Conservation (phyloP, 1,284 basidiomycete genomes). For the Leccinum pallidistipes region DNA sequence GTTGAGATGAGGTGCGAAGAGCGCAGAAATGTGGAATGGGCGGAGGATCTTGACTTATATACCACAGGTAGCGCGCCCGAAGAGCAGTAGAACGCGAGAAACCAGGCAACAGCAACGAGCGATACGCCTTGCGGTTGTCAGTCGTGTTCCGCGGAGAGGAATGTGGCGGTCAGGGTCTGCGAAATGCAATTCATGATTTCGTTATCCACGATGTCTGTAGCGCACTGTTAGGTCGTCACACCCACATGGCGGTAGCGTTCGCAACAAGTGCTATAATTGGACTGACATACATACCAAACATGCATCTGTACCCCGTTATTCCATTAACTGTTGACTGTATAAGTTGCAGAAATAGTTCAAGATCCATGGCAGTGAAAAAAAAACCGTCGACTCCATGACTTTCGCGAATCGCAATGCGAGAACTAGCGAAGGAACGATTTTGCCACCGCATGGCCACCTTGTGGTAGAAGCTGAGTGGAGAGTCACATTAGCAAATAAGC, state of each 20-base stretch:
- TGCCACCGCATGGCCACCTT: slow-evolving; percentile 6
- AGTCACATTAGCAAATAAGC: background rate
- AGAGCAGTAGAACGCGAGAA: slow-evolving; percentile 2
- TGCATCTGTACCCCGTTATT: background rate
- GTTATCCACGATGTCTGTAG: slow-evolving; percentile 7
- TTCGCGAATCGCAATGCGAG: background rate
- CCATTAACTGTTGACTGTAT: background rate
- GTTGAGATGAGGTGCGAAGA: background rate
- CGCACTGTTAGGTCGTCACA: background rate
- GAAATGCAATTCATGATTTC: slow-evolving; percentile 2
- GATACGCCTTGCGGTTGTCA: background rate
- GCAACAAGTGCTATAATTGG: background rate
- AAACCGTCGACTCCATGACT: background rate
- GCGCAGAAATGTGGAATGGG: background rate
- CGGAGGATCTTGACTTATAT: background rate
- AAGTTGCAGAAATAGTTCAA: background rate
- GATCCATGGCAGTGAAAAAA: background rate
- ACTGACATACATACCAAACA: background rate
- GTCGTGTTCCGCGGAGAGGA: background rate
- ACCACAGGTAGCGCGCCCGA: background rate
- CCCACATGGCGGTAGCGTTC: background rate
- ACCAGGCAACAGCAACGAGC: background rate
- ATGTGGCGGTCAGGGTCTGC: slow-evolving; percentile 5
- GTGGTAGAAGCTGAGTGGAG: background rate
- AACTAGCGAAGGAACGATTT: background rate